Base-by-base conservation (phyloP, 306 rosid genomes). In the Morella rubra region DNA sequence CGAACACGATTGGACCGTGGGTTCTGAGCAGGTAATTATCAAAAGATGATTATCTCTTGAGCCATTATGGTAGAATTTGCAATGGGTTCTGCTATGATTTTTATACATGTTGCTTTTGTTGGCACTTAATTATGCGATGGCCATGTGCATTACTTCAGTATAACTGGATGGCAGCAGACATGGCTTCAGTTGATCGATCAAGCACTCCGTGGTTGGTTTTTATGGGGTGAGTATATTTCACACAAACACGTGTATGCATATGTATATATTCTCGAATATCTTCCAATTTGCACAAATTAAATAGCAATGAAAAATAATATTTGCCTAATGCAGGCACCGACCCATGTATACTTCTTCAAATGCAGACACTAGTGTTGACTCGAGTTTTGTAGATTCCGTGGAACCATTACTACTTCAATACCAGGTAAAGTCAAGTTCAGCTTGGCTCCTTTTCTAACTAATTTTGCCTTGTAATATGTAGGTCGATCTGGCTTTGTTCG, bases 151-250 rank as follows among this genome's bases (percentile, higher is more conserved):
- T 69, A 18, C 68, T 20, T 76, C 64, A 94, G 97, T 90, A 90
- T 83, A 11, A 73, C 44, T 94, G 98, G 98, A 90, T 94, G 85
- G 73, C 73, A 77, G 84, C 86, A 72, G 97, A 94, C 81, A 76
- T 94, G 96, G 86, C 93, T 71, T 90, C 95, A 0, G 90, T 94
- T 75, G 84, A 91, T 81, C 56, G 98, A 68, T 78, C 87, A 22
- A 85, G 67, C 40, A 94, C 97, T 67, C 98, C 98, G 22, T 94
- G 98, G 98, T 42, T 94, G 58, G 61, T 94, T 67, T 90, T 94
- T 79, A 76, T 80, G 76, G 98, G 95, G 98, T 87, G 79, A 81
- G 90, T 73, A 56, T 8, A 6, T 7, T 8, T 55, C 4, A 49
- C 32, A 27, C 32, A 27, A 27, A 27, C 32, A 27, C 32, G 1